These are phyloP conservation scores for Gentiana dahurica DNA, from an alignment of 257 asterid genomes.

Conservation along the genomic window DNA sequence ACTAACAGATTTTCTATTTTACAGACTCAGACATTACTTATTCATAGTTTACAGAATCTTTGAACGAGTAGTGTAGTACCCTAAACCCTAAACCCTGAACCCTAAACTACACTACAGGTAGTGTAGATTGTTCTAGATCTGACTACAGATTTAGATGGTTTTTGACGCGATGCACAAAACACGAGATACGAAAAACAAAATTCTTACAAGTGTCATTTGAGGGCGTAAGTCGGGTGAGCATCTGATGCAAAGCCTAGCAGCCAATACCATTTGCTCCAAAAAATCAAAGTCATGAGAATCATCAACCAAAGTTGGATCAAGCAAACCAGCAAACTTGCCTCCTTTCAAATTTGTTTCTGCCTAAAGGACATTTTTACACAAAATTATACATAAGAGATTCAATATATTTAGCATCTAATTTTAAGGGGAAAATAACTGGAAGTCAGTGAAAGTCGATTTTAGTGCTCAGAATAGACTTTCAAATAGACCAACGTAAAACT, in stretches of 20 bases:
- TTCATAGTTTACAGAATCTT: too few species aligned
- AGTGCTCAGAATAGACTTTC: too few species aligned
- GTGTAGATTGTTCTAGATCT: too few species aligned
- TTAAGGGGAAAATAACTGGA: too few species aligned
- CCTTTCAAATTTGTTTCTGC: slow-evolving; percentile 55
- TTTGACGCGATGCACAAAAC: background rate
- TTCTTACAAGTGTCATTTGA: slow-evolving; percentile 44
- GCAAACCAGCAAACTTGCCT: slow-evolving; percentile 42
- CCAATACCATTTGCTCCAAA: slow-evolving; percentile 56
- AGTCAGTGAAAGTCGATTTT: too few species aligned
- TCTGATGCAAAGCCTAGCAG: slow-evolving; percentile 78
- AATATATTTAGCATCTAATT: background rate
- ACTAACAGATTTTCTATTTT: too few species aligned
- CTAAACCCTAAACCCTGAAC: too few species aligned
- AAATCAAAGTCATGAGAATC: slow-evolving; percentile 39
- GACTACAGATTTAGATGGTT: too few species aligned
- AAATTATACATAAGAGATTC: background rate
- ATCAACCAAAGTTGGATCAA: slow-evolving; percentile 44
- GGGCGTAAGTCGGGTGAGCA: slow-evolving; percentile 65
- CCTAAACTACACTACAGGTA: too few species aligned
- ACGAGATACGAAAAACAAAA: background rate
- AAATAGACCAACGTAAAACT: too few species aligned
- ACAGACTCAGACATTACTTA: too few species aligned
- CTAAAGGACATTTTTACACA: slow-evolving; percentile 21
- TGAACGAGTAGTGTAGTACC: too few species aligned